Evolutionary conservation across 1,284 basidiomycete species (phyloP), one percentile per base, ranked within the genome.

Genomic region (Phylloboletellus chloephorus): DNA sequence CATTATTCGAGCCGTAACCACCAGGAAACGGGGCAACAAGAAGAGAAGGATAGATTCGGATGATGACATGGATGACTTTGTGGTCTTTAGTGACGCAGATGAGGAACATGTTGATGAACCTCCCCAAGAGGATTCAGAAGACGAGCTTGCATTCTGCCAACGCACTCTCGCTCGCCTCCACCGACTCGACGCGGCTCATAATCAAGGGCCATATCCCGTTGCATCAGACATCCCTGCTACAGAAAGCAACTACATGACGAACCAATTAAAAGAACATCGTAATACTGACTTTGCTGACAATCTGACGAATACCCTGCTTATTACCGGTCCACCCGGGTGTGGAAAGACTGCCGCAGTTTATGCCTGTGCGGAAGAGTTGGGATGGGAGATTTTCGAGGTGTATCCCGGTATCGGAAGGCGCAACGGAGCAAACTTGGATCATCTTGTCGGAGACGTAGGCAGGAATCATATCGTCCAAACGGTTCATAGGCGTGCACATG

Each of bases 311-410:
- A 84, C 89, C 0, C 85, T 97, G 40, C 67, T 98, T 2, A 74
- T 99, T 19, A 58, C 69, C 16, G 96, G 96, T 0, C 89, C 91
- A 0, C 66, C 75, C 17, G 96, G 95, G 1, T 75, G 74, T 33
- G 96, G 96, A 19, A 99, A 99, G 67, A 93, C 92, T 4, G 85
- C 91, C 0, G 80, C 91, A 5, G 84, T 97, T 0, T 90, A 96
- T 59, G 93, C 94, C 0, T 94, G 92, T 50, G 91, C 94, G 3
- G 77, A 84, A 31, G 91, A 98, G 63, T 73, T 98, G 15, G 91
- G 87, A 4, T 98, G 88, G 85, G 89, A 96, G 38, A 82, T 98
- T 9, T 97, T 98, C 57, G 96, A 99, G 63, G 89, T 98, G 7
- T 90, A 93, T 64, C 88, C 96, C n/a, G 96, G 96, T 4, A 83